Base-by-base conservation (phyloP, 1,284 basidiomycete genomes). In the Ustanciosporium gigantosporum region DNA sequence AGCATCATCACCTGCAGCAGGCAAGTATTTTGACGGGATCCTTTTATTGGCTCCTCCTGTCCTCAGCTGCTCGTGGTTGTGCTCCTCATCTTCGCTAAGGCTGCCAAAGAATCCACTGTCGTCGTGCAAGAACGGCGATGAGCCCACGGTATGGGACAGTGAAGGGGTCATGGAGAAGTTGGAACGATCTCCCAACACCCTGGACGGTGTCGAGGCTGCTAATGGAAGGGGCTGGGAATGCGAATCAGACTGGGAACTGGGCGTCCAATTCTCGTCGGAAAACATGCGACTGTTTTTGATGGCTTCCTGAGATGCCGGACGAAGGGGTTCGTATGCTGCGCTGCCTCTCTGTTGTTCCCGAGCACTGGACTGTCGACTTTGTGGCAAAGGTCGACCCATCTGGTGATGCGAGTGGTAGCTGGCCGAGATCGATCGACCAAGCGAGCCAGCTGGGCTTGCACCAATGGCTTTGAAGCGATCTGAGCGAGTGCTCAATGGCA, bases 51-150 rank as follows among this genome's bases (percentile, higher is more conserved):
- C n/a, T 11, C 27, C n/a, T 9, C n/a, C 11, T 29, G 9, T 29
- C 11, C 27, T 9, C 9, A n/a, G 11, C 9, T 9, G 14, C 14
- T 8, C 11, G 11, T 9, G 11, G 32, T 21, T 14, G 21, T 21
- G 24, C 31, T 55, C 44, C 3, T 65, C 57, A 25, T 52, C 52
- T 3, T 65, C 61, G 39, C 56, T 59, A 19, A 56, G 39, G 29
- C 21, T 31, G 23, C 49, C 60, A 31, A 72, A 72, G 55, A 67
- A 72, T 1, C 69, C 69, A 13, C 57, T 62, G 43, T 72, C 69
- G 25, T 72, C 69, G 29, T 67, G 64, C 16, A 36, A 24, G 29
- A 64, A 57, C 1, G 34, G 41, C 22, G 44, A 46, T 23, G 50
- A 48, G 6, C 36, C 25, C 15, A 8, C 7, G 21, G 11, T 16